These are phyloP conservation scores for Trifolium subterraneum DNA, from an alignment of 306 rosid genomes.

Conservation along the genomic window DNA sequence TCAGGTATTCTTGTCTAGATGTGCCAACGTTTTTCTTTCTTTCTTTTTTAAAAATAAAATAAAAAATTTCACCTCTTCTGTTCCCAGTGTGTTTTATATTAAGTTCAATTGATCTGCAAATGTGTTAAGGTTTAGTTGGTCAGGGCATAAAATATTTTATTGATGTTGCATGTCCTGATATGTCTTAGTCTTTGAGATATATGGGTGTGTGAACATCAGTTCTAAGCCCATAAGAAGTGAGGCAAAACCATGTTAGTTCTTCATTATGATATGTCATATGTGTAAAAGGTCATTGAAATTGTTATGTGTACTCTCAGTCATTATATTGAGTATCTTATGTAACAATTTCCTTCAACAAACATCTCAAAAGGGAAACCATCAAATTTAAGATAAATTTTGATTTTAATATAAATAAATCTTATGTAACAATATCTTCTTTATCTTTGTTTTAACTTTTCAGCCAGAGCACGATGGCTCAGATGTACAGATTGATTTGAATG, in stretches of 20 bases:
- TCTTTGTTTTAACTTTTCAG: conserved; percentile 53
- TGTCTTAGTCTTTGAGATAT: not conserved
- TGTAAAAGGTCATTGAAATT: conserved; percentile 13
- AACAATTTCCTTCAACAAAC: conserved; percentile 12
- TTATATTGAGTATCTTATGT: conserved; percentile 22
- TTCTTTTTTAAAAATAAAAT: not conserved
- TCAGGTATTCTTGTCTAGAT: conserved; percentile 63
- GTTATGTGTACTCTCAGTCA: conserved; percentile 21
- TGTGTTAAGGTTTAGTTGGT: conserved; percentile 27
- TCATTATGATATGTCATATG: conserved; percentile 28
- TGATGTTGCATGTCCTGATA: conserved; percentile 32
- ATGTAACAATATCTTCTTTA: no score
- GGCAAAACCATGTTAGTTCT: conserved; percentile 21
- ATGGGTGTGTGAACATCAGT: conserved; percentile 6
- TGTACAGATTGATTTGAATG: conserved; percentile 78
- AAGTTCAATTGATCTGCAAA: conserved; percentile 16
- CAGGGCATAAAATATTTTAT: conserved; percentile 1
- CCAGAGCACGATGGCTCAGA: conserved; percentile 94
- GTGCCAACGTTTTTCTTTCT: not conserved
- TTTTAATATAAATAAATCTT: conserved; percentile 26
- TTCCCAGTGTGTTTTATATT: conserved; percentile 2
- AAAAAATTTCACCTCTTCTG: not conserved
- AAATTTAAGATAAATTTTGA: conserved; percentile 37
- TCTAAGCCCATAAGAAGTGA: conserved; percentile 30
- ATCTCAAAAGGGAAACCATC: conserved; percentile 30